phyloP scores from a whole-genome alignment of 2,329 filamentous ascomycete species.

The Xylariaceae sp. region DNA sequence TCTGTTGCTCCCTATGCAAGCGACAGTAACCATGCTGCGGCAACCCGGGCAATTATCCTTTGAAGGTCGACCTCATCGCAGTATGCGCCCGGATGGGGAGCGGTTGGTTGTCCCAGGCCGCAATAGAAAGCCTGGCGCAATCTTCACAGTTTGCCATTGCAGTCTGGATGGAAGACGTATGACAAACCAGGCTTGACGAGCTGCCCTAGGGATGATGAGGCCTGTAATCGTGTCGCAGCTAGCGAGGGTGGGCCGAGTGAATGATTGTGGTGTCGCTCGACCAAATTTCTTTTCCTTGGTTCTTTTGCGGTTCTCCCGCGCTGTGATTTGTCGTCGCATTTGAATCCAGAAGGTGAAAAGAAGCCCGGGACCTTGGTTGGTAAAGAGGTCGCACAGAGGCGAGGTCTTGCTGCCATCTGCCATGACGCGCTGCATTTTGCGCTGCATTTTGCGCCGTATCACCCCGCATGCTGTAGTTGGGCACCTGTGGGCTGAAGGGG shows the following conservation, averaged over 20 bases:
- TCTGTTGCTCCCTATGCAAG: slow-evolving; percentile 7
- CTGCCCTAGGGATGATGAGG: background rate
- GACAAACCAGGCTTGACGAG: background rate
- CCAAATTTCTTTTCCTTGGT: background rate
- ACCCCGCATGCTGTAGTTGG: slow-evolving; percentile 15
- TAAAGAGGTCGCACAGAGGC: slow-evolving; percentile 6
- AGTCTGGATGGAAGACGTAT: background rate
- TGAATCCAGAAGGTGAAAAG: slow-evolving; percentile 4
- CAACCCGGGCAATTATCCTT: slow-evolving; percentile 11
- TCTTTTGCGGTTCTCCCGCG: background rate
- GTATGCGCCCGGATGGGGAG: slow-evolving; percentile 4
- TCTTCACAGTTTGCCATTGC: background rate
- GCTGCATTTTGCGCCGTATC: slow-evolving; percentile 9
- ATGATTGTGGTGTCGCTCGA: background rate
- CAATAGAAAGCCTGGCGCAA: background rate
- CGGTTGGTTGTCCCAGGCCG: slow-evolving; percentile 1
- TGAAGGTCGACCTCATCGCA: slow-evolving; percentile 1
- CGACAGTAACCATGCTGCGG: slow-evolving; percentile 2
- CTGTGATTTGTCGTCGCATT: slow-evolving; percentile 5
- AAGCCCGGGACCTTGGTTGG: slow-evolving; percentile 4
- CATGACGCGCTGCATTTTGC: slow-evolving; percentile 14
- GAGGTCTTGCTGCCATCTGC: background rate
- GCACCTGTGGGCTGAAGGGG: background rate
- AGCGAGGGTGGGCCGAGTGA: background rate
- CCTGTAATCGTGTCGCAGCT: background rate